Evolutionary conservation across 2,329 filamentous ascomycete species (phyloP), one percentile per base, ranked within the genome.

Genomic region (Colletotrichum paranaense): DNA sequence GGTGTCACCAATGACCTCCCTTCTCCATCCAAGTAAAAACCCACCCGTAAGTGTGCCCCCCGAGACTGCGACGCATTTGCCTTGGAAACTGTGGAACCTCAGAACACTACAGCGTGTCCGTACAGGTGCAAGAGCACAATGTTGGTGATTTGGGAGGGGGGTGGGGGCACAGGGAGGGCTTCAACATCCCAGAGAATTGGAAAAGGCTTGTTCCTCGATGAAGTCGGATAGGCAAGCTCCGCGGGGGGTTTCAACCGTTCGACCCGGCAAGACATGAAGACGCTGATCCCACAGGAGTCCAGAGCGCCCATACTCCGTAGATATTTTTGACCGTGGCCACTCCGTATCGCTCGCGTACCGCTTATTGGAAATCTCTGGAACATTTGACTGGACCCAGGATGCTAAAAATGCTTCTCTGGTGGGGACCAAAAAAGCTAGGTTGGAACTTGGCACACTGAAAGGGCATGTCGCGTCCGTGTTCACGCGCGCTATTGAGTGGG

Each of bases 391-490:
- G 24, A 30, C 16, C 9, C 38, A 35, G 52, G 28, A 30, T 73
- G 67, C 70, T 71, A 66, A 70, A 73, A 73, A 70, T 62, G 70
- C 67, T 70, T 73, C 46, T 70, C 70, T 52, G 55, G 60, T 62
- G 70, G 70, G 42, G 59, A 42, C 55, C 7, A 8, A 57, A n/a
- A 28, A n/a, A 24, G n/a, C n/a, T 38, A 14, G 35, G 16, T n/a
- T 30, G 16, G 38, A 42, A 42, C 38, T 42, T 42, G 38, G 38
- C 22, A 32, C n/a, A 55, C 56, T 8, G 46, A 24, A 63, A 16
- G 24, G 42, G 63, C 26, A 58, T n/a, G 24, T 72, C 42, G 66
- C 53, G 66, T 69, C 22, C 28, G 46, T 59, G 30, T 19, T 19
- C 55, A 11, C 22, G 46, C 22, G 67, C 70, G 60, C 67, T 65